These are phyloP conservation scores for Tricholoma sp. DNA, from an alignment of 768 basidiomycete genomes.

Conservation along the genomic window DNA sequence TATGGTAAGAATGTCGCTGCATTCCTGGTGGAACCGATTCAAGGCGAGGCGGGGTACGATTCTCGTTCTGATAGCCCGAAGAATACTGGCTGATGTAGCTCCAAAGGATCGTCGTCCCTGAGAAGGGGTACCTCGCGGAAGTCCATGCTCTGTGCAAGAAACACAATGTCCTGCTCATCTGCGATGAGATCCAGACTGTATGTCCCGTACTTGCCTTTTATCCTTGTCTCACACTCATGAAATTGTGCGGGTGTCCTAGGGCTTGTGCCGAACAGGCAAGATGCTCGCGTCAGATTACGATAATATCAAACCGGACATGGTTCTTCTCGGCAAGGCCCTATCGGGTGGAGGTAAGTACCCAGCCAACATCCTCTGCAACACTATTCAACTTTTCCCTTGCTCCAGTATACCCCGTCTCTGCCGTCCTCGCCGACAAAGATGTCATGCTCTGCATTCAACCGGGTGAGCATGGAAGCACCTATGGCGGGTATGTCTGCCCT, in stretches of 20 bases:
- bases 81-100: slow-evolving; percentile 1
- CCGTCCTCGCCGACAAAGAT: slow-evolving; percentile 86
- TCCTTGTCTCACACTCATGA: background rate
- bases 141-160: slow-evolving; percentile 84
- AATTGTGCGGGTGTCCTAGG: slow-evolving; percentile 36
- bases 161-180: slow-evolving; percentile 93
- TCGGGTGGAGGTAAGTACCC: slow-evolving; percentile 81
- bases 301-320: slow-evolving; percentile 81
- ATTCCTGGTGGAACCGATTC: slow-evolving; percentile 96
- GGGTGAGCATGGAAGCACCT: slow-evolving; percentile 95
- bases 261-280: slow-evolving; percentile 89
- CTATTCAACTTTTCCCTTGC: background rate
- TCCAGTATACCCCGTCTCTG: slow-evolving; percentile 92
- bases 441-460: slow-evolving; percentile 93
- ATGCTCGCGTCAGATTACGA: slow-evolving; percentile 91
- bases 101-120: slow-evolving; percentile 84
- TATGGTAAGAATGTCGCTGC: slow-evolving; percentile 84
- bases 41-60: slow-evolving; percentile 94
- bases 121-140: slow-evolving; percentile 75
- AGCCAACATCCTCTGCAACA: background rate
- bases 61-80: background rate
- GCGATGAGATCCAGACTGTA: slow-evolving; percentile 97
- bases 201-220: slow-evolving; percentile 14
- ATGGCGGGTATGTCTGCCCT: slow-evolving; percentile 70
- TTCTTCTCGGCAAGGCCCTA: slow-evolving; percentile 93